These are phyloP conservation scores for Actinomucor elegans DNA, from an alignment of 371 early-diverging fungal genomes.

Conservation along the genomic window DNA sequence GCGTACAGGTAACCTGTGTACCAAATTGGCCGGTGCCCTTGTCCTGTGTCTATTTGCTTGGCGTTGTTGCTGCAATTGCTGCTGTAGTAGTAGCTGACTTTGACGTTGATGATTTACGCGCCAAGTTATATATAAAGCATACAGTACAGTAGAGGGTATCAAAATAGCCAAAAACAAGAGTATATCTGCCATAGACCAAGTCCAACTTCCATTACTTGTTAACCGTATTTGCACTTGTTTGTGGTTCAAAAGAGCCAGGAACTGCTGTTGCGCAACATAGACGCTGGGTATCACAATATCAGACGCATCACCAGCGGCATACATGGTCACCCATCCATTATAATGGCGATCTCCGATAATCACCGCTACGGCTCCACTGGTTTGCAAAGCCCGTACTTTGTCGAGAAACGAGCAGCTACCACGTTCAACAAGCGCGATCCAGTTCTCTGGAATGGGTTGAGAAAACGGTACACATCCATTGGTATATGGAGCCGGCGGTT, in stretches of 20 bases:
- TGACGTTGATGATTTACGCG: slow-evolving; percentile 65
- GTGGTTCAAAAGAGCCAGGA: slow-evolving; percentile 47
- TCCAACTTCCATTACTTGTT: slow-evolving; percentile 42
- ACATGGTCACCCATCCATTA: slow-evolving; percentile 87
- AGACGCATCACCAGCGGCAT: slow-evolving; percentile 81
- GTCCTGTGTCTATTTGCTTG: background rate
- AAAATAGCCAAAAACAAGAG: slow-evolving; percentile 61
- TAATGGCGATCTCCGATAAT: slow-evolving; percentile 86
- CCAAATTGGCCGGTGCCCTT: background rate
- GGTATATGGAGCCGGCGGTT: background rate
- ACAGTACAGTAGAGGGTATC: slow-evolving; percentile 75
- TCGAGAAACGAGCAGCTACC: slow-evolving; percentile 88
- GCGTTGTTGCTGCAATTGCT: background rate
- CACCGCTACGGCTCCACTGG: slow-evolving; percentile 82
- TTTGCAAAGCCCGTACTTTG: slow-evolving; percentile 88
- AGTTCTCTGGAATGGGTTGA: slow-evolving; percentile 40
- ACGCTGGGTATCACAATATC: slow-evolving; percentile 79
- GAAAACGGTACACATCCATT: background rate
- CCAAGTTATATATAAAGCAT: slow-evolving; percentile 75
- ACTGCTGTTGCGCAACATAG: slow-evolving; percentile 75
- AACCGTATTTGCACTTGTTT: slow-evolving; percentile 38
- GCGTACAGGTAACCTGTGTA: background rate
- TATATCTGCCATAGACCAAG: slow-evolving; percentile 19
- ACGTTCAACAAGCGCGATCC: slow-evolving; percentile 86
- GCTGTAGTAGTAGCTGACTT: too few species aligned